Evolutionary conservation across 2,329 filamentous ascomycete genomes (phyloP).

Genomic region (Neurospora sp.): DNA sequence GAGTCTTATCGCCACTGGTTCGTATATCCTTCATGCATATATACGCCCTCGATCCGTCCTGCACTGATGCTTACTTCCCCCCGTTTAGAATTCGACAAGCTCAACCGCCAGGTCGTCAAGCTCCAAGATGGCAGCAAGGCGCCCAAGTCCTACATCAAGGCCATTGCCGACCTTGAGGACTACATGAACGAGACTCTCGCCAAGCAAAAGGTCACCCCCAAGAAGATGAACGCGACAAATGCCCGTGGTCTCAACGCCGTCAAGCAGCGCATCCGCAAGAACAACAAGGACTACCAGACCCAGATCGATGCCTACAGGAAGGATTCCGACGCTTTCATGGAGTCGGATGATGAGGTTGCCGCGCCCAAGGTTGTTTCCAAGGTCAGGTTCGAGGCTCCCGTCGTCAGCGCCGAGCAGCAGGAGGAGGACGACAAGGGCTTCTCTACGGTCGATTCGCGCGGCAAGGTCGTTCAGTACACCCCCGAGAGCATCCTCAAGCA

Average conservation of each 20-base stretch:
- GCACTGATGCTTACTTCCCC: constrained; percentile 9
- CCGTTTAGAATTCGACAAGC: constrained; percentile 76
- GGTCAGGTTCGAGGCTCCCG: constrained; percentile 37
- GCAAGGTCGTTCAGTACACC: constrained; percentile 83
- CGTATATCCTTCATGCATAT: constrained; percentile 21
- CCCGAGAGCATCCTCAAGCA: constrained; percentile 98
- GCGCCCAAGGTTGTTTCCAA: constrained; percentile 37
- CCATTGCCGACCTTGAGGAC: constrained; percentile 87
- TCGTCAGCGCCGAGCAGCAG: constrained; percentile 40
- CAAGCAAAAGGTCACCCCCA: constrained; percentile 90
- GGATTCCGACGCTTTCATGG: constrained; percentile 81
- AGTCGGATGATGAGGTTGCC: constrained; percentile 60
- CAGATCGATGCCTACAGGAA: constrained; percentile 82
- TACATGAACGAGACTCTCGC: constrained; percentile 86
- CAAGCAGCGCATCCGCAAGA: constrained; percentile 98
- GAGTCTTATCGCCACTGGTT: constrained; percentile 84
- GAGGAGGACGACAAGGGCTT: constrained; percentile 76
- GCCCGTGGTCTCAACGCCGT: constrained; percentile 91
- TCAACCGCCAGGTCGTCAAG: constrained; percentile 78
- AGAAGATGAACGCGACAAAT: constrained; percentile 98
- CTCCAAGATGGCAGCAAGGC: constrained; percentile 66
- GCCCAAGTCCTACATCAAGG: constrained; percentile 88
- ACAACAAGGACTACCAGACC: constrained; percentile 85
- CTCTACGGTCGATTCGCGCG: constrained; percentile 77
- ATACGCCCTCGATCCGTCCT: neutral